A percentile compares a stretch with the other conserved stretches of the same genome.
Conservation (phyloP, 345 rosid species). For the Lepidium didymum region DNA sequence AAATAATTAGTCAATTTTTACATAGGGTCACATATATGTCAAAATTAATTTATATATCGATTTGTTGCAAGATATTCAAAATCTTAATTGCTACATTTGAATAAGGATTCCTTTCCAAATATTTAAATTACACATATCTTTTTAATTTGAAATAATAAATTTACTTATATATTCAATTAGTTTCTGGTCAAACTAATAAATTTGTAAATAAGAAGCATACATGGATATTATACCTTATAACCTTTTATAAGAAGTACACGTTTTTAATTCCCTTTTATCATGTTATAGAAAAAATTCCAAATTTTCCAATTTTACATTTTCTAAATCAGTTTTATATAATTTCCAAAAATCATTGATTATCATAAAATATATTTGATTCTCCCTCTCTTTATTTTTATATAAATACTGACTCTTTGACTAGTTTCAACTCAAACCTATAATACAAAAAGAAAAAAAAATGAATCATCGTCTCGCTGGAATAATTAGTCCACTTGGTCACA, state of each 20-base stretch:
- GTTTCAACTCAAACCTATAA: background rate
- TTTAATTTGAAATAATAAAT: too few species aligned
- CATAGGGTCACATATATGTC: too few species aligned
- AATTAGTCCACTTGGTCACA: conserved; percentile 11
- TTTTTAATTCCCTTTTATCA: background rate
- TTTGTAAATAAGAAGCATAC: too few species aligned
- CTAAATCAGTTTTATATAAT: background rate
- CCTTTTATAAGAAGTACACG: background rate
- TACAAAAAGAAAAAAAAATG: conserved; percentile 4
- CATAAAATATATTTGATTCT: conserved; percentile 1
- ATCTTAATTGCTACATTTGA: too few species aligned
- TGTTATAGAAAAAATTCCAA: background rate
- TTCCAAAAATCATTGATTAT: background rate
- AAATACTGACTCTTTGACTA: background rate
- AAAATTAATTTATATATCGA: too few species aligned
- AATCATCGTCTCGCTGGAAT: conserved; percentile 17
- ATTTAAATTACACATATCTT: too few species aligned
- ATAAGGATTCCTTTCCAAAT: too few species aligned
- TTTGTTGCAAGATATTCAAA: too few species aligned
- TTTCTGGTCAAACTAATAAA: too few species aligned
- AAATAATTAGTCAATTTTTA: too few species aligned
- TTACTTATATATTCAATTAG: too few species aligned
- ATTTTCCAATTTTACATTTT: background rate
- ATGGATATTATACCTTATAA: too few species aligned
- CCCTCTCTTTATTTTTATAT: background rate